phyloP scores from a whole-genome alignment of 257 asterid genomes.

The Lycium barbarum region DNA sequence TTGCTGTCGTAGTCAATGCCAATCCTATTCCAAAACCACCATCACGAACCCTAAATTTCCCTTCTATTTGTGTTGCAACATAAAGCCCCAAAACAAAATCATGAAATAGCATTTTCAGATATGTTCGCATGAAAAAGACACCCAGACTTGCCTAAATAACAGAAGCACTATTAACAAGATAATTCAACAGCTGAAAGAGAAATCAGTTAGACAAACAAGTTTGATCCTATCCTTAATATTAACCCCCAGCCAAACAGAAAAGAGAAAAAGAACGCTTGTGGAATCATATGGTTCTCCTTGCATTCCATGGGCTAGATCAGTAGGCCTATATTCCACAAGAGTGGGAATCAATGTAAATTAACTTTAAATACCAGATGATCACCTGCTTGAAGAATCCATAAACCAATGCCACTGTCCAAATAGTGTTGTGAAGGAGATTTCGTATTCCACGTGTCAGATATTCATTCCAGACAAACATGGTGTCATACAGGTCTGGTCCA shows the following conservation, averaged over 20 bases:
- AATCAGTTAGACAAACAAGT: not conserved
- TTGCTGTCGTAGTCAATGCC: too few relatives aligned
- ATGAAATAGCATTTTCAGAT: not conserved
- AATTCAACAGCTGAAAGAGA: conserved; percentile 21
- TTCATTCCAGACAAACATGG: conserved; percentile 99
- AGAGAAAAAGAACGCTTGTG: conserved; percentile 18
- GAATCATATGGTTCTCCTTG: conserved; percentile 26
- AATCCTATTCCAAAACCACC: conserved; percentile 1
- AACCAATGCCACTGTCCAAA: conserved; percentile 95
- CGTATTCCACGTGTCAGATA: conserved; percentile 92
- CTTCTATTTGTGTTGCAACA: not conserved
- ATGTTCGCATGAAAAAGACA: not conserved
- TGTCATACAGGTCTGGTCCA: conserved; percentile 72
- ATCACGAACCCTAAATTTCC: not conserved
- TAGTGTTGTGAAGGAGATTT: conserved; percentile 74
- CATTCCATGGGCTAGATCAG: conserved; percentile 17
- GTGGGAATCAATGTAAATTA: conserved; percentile 26
- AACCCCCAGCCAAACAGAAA: conserved; percentile 24
- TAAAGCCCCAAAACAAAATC: conserved; percentile 17
- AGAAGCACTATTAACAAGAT: conserved; percentile 18
- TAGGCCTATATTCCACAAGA: not conserved
- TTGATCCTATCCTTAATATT: conserved; percentile 6
- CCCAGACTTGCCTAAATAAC: not conserved
- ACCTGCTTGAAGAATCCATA: conserved; percentile 98
- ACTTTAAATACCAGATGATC: conserved; percentile 31